Conservation (phyloP, 2,329 filamentous ascomycete genomes). For the Penicillium capsulatum region DNA sequence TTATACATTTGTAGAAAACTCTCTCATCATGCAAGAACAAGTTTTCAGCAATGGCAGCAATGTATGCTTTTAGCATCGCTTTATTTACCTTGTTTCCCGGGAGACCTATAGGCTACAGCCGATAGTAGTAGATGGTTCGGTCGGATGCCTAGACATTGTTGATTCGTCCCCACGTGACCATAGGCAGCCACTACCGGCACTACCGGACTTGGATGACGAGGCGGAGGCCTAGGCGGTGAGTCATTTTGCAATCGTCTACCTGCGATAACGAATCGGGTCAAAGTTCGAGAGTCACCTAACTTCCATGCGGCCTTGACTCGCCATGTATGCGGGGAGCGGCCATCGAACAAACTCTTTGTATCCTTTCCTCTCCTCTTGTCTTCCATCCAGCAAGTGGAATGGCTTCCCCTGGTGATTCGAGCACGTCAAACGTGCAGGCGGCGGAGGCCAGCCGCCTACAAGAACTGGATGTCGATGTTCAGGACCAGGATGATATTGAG, state of each 20-base stretch:
- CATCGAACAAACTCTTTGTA: conserved; percentile 2
- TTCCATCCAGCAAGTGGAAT: no score
- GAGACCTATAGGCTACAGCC: no score
- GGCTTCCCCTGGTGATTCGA: conserved; percentile 8
- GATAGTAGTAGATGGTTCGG: no score
- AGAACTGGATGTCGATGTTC: conserved; percentile 63
- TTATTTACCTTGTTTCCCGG: no score
- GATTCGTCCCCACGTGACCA: no score
- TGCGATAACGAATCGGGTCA: conserved; percentile 1
- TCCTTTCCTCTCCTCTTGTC: neutral
- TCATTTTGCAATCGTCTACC: conserved; percentile 1
- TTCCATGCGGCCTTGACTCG: neutral
- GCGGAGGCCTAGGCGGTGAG: neutral
- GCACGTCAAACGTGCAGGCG: conserved; percentile 2
- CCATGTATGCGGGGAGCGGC: neutral
- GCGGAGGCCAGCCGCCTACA: conserved; percentile 57
- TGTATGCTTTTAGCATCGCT: no score
- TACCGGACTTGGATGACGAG: no score
- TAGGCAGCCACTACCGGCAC: no score
- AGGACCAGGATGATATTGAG: conserved; percentile 86
- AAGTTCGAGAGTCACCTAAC: neutral
- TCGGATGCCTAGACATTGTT: no score
- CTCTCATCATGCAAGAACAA: no score
- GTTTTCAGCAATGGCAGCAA: no score
- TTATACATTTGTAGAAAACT: no score